phyloP scores from a whole-genome alignment of 768 basidiomycete species.

The Collybiopsis luxurians region DNA sequence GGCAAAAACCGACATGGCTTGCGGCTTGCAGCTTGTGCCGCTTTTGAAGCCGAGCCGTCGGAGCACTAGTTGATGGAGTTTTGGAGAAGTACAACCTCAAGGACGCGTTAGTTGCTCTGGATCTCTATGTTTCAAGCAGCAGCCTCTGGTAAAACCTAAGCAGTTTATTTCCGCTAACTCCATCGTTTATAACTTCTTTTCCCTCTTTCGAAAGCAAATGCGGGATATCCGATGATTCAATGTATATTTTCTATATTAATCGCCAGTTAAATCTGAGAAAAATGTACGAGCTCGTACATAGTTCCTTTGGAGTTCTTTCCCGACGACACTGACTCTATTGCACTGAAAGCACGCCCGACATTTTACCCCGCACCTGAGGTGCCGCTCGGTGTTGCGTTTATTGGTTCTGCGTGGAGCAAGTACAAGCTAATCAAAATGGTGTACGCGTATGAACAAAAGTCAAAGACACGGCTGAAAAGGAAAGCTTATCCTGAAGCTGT shows the following conservation, averaged over 20 bases:
- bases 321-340: constrained; percentile 33
- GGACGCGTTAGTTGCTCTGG: constrained; percentile 54
- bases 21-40: no score
- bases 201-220: constrained; percentile 42
- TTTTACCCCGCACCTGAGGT: constrained; percentile 52
- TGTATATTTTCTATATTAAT: no score
- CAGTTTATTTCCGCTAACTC: no score
- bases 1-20: no score
- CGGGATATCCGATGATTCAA: constrained; percentile 65
- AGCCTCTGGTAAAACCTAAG: constrained; percentile 38
- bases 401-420: constrained; percentile 61
- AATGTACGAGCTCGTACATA: constrained; percentile 11
- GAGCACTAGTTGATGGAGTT: constrained; percentile 52
- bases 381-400: constrained; percentile 60
- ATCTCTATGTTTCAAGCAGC: constrained; percentile 30
- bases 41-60: no score
- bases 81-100: constrained; percentile 41
- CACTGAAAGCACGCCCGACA: constrained; percentile 34
- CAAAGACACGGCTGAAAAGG: constrained; percentile 46
- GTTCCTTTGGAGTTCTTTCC: constrained; percentile 65
- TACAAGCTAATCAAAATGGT: constrained; percentile 54
- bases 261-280: no score
- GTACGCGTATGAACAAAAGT: constrained; percentile 66
- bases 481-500: constrained; percentile 52
- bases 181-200: no score